Conservation (phyloP, 495 filamentous ascomycete genomes). For the Ascodesmis nigricans region DNA sequence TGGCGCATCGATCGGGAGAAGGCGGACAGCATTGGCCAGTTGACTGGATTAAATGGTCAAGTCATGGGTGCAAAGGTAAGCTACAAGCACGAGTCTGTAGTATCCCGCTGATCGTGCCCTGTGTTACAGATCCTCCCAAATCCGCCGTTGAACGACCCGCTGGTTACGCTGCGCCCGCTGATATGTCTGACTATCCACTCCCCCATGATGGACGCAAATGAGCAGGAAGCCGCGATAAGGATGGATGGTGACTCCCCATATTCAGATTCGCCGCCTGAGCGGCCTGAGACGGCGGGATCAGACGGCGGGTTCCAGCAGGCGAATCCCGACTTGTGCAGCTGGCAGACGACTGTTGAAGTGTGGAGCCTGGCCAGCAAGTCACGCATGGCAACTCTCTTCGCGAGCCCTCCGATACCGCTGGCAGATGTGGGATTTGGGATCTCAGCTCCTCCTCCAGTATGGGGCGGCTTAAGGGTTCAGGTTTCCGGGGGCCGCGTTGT, state of each 20-base stretch:
- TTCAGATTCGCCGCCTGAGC: conserved; percentile 18
- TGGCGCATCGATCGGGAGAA: conserved; percentile 18
- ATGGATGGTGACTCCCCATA: conserved; percentile 17
- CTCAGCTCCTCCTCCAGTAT: conserved; percentile 16
- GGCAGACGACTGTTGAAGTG: conserved; percentile 22
- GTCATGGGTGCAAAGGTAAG: conserved; percentile 22
- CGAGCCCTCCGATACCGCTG: conserved; percentile 16
- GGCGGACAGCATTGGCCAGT: conserved; percentile 17
- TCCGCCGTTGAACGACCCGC: conserved; percentile 18
- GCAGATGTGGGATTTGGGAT: conserved; percentile 20
- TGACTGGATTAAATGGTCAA: conserved; percentile 18
- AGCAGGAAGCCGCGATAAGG: conserved; percentile 9
- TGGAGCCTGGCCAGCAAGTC: conserved; percentile 18
- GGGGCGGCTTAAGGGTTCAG: conserved; percentile 23
- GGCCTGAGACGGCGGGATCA: conserved; percentile 17
- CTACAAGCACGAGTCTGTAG: neutral
- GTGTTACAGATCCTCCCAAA: conserved; percentile 19
- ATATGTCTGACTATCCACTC: conserved; percentile 21
- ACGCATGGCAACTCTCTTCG: conserved; percentile 15
- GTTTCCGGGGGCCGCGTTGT: conserved; percentile 16
- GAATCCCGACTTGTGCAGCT: conserved; percentile 12
- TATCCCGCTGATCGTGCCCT: neutral
- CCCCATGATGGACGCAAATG: conserved; percentile 9
- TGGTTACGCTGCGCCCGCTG: conserved; percentile 16
- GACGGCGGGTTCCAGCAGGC: conserved; percentile 13